Evolutionary conservation across 2,329 filamentous ascomycete genomes (phyloP), one percentile per base, ranked within the genome.

Genomic region (Diatrype stigma): DNA sequence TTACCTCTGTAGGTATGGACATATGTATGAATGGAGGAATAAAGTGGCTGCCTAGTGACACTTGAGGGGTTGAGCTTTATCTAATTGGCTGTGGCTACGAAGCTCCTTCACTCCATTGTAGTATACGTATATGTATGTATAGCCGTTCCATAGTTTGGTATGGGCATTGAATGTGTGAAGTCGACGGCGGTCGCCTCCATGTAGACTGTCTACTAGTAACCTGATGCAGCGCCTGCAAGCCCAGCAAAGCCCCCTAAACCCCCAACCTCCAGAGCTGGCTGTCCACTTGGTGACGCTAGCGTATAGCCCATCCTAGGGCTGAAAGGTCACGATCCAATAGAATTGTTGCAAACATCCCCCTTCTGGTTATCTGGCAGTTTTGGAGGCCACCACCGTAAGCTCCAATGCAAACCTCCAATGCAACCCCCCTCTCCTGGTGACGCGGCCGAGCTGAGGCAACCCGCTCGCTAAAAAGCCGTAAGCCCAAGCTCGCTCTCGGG

Each of bases 381-480:
- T 21, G n/a, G 34, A 17, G 14, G 19, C 38, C 17, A 6, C 26
- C 35, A 47, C 54, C 54, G 48, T 52, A 52, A 37, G 51, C 32
- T 50, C 53, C 50, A 50, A 30, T 30, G 26, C 26, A 30, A 30
- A 5, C 48, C 47, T 48, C 21, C 28, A n/a, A 30, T 30, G 26
- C 26, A 30, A 30, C 26, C 48, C 47, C 49, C 21, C 28, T 45
- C 42, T 26, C 45, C 51, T 30, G 49, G 50, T 58, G 54, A 58
- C 56, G 56, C 56, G 56, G 56, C 56, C 56, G 35, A 42, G 45
- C 45, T 49, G 30, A 49, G 40, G 40, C 16, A 44, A n/a, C 45
- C 32, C 23, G 30, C 40, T 30, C n/a, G n/a, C n/a, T n/a, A n/a
- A n/a, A 30, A 30, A 10, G 26, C n/a, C n/a, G n/a, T n/a, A n/a